Evolutionary conservation across 2,329 filamentous ascomycete genomes (phyloP).

Genomic region (Leptodontidium sp.): DNA sequence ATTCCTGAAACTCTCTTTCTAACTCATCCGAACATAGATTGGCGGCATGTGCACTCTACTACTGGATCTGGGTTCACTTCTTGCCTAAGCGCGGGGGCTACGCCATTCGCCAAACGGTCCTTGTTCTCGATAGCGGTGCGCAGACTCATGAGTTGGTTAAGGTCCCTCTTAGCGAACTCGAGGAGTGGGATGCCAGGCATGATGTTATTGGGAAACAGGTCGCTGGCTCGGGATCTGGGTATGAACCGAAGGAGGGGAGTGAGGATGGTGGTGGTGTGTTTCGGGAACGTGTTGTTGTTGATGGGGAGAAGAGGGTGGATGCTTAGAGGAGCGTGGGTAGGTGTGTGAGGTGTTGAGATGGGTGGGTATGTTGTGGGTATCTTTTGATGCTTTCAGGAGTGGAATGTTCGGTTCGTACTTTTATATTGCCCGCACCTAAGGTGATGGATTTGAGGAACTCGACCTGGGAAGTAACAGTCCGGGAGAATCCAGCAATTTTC

Average conservation of each 20-base stretch:
- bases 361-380: too few relatives aligned
- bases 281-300: conserved; percentile 5
- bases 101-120: conserved; percentile 61
- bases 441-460: too few relatives aligned
- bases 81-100: conserved; percentile 62
- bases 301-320: background rate
- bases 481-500: too few relatives aligned
- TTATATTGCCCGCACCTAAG: too few relatives aligned
- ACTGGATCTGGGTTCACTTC: conserved; percentile 63
- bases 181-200: conserved; percentile 64
- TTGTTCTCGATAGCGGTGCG: conserved; percentile 57
- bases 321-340: background rate
- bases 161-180: conserved; percentile 59
- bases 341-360: background rate
- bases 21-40: conserved; percentile 50
- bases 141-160: conserved; percentile 59
- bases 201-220: conserved; percentile 51
- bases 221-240: conserved; percentile 2
- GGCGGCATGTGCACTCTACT: conserved; percentile 62
- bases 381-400: too few relatives aligned
- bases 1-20: too few relatives aligned
- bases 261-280: conserved; percentile 11
- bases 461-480: too few relatives aligned
- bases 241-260: conserved; percentile 12
- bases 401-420: too few relatives aligned